These are phyloP conservation scores for Agaricus blazei DNA, from an alignment of 768 basidiomycete genomes.

Conservation along the genomic window DNA sequence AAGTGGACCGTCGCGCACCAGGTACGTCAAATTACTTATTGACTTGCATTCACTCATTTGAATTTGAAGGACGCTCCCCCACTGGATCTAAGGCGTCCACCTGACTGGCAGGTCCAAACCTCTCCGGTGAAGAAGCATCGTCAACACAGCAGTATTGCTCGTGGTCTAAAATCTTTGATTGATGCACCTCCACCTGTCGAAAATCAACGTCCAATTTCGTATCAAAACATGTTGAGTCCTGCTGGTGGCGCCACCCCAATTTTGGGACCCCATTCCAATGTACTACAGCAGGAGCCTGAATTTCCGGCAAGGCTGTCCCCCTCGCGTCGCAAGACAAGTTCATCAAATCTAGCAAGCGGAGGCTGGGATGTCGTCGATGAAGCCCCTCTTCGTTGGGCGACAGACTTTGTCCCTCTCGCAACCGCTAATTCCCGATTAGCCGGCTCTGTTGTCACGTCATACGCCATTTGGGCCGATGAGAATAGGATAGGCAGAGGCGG, in stretches of 20 bases:
- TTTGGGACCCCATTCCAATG: constrained; percentile 7
- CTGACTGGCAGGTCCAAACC: constrained; percentile 47
- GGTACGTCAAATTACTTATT: constrained; percentile 28
- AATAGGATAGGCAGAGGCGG: constrained; percentile 38
- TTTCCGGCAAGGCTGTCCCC: constrained; percentile 2
- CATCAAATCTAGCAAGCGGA: constrained; percentile 24
- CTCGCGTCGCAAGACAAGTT: constrained; percentile 30
- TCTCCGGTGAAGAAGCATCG: constrained; percentile 45
- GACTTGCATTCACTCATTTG: neutral
- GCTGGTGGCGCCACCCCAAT: constrained; percentile 9
- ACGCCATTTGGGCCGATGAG: constrained; percentile 65
- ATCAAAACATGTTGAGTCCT: constrained; percentile 28
- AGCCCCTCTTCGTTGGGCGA: constrained; percentile 79
- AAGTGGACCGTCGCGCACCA: constrained; percentile 70
- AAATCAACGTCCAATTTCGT: constrained; percentile 21
- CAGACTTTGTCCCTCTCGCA: constrained; percentile 79
- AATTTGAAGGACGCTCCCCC: constrained; percentile 48
- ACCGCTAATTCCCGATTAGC: constrained; percentile 57
- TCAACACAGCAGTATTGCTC: constrained; percentile 53
- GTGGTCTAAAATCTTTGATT: constrained; percentile 58
- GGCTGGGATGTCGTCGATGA: constrained; percentile 73
- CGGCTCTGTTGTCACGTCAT: constrained; percentile 54
- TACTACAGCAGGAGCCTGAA: neutral
- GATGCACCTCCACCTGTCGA: constrained; percentile 21
- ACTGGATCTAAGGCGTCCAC: constrained; percentile 50